These are phyloP conservation scores for Penicillium roqueforti DNA, from an alignment of 495 filamentous ascomycete species.

Conservation along the genomic window DNA sequence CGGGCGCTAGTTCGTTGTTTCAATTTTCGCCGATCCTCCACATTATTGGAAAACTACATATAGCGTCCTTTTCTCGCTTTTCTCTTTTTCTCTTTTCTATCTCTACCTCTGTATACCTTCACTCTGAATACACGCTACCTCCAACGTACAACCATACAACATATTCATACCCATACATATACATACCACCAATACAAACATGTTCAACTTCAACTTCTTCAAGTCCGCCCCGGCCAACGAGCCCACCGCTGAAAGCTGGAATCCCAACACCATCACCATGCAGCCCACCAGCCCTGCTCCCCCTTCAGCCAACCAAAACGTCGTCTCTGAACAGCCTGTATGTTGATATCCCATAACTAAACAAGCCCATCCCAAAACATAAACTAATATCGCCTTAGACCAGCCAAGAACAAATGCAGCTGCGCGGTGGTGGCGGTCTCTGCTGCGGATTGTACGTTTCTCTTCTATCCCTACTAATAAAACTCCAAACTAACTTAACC, in stretches of 20 bases:
- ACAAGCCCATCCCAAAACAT: too few species aligned
- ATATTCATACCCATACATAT: too few species aligned
- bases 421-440: constrained; percentile 41
- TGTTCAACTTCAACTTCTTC: constrained; percentile 43
- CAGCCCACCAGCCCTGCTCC: constrained; percentile 38
- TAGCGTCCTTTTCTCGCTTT: neutral
- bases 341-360: constrained; percentile 2
- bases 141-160: neutral
- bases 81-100: neutral
- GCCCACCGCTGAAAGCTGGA: constrained; percentile 26
- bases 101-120: neutral
- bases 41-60: constrained; percentile 9
- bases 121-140: neutral
- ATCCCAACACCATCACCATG: constrained; percentile 39
- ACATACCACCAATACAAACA: neutral
- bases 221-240: constrained; percentile 33
- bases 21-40: constrained; percentile 22
- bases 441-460: constrained; percentile 45
- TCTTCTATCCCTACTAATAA: too few species aligned
- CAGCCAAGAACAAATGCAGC: constrained; percentile 37
- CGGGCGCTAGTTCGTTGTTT: constrained; percentile 7
- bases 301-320: constrained; percentile 24
- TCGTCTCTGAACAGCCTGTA: constrained; percentile 41
- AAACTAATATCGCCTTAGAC: constrained; percentile 20
- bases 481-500: constrained; percentile 5